Conservation (phyloP, 2,329 filamentous ascomycete species). For the Leptodontidium sp. region DNA sequence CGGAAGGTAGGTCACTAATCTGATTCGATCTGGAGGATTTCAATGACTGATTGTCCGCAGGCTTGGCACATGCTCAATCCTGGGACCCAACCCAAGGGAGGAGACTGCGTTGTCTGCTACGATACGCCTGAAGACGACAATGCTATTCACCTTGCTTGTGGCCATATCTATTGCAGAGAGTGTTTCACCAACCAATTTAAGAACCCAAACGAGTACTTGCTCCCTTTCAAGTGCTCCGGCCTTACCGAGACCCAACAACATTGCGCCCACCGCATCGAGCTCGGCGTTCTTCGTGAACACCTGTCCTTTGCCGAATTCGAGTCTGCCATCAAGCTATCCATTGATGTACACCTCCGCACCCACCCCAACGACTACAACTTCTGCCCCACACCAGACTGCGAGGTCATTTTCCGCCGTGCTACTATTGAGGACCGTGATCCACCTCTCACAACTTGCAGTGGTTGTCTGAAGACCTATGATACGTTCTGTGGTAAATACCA, state of each 20-base stretch:
- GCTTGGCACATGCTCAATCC: not conserved
- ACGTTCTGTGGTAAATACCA: constrained; percentile 8
- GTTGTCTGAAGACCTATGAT: not conserved
- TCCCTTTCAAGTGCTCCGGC: not conserved
- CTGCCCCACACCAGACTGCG: constrained; percentile 56
- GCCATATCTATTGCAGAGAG: constrained; percentile 7
- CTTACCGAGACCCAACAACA: not conserved
- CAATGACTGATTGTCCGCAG: not conserved
- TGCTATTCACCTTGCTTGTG: not conserved
- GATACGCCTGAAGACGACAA: not conserved
- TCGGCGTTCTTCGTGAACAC: constrained; percentile 28
- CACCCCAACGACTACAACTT: constrained; percentile 35
- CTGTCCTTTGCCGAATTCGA: constrained; percentile 49
- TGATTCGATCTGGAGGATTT: not conserved
- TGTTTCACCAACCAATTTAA: not conserved
- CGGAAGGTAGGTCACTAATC: not conserved
- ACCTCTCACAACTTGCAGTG: not conserved
- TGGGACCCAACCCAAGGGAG: too few species aligned
- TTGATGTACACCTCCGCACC: constrained; percentile 48
- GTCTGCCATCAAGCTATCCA: constrained; percentile 49
- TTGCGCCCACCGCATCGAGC: not conserved
- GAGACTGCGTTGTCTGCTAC: constrained; percentile 6
- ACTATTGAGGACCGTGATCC: constrained; percentile 14
- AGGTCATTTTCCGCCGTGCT: constrained; percentile 50
- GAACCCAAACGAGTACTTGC: not conserved